Evolutionary conservation across 148 eudicot genomes (phyloP).

Genomic region (Heliosperma pusillum): DNA sequence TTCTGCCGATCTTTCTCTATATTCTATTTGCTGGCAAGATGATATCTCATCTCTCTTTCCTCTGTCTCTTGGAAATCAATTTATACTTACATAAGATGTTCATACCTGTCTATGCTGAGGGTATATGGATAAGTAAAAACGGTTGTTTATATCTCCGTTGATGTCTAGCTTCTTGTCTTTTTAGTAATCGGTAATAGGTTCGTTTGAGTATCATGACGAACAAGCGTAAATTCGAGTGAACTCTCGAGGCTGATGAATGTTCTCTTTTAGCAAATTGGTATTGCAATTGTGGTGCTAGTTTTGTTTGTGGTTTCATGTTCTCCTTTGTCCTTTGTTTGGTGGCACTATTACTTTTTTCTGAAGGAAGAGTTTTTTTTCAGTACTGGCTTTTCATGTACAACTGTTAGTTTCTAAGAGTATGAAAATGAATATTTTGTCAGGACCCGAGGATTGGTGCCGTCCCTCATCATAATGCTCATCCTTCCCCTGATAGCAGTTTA

Average conservation of each 20-base stretch:
- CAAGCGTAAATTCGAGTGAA: neutral
- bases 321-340: neutral
- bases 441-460: conserved; percentile 53
- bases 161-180: neutral
- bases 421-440: conserved; percentile 31
- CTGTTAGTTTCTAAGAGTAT: neutral
- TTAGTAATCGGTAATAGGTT: neutral
- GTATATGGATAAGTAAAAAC: conserved; percentile 5
- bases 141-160: neutral
- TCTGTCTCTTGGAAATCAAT: neutral
- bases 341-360: neutral
- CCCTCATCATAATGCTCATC: conserved; percentile 41
- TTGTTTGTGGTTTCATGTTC: neutral
- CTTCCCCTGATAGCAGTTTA: conserved; percentile 41
- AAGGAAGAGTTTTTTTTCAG: neutral
- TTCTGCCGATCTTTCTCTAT: neutral
- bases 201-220: neutral
- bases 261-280: neutral
- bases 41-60: neutral
- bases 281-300: neutral
- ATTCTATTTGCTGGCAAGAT: neutral
- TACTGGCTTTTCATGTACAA: neutral
- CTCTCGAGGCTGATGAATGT: neutral
- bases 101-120: neutral
- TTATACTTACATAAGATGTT: neutral